These are phyloP conservation scores for Coniella vitis DNA, from an alignment of 2,329 filamentous ascomycete genomes.

Conservation along the genomic window DNA sequence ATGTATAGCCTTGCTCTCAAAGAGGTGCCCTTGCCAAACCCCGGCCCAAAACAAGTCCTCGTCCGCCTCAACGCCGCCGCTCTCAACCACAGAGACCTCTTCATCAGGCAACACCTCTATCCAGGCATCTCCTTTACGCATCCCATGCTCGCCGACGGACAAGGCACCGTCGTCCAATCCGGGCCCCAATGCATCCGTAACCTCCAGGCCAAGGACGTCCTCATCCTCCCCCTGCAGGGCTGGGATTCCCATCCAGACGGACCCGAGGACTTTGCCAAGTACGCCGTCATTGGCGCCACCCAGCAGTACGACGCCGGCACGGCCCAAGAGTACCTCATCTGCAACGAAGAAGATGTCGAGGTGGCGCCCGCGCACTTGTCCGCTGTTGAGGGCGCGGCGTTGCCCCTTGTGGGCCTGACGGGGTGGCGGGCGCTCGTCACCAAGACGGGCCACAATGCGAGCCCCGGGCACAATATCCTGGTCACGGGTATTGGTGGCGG, in stretches of 20 bases:
- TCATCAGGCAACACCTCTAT: constrained; percentile 88
- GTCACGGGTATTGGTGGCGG: constrained; percentile 91
- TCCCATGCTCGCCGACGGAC: constrained; percentile 78
- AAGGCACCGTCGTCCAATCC: constrained; percentile 61
- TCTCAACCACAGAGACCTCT: constrained; percentile 92
- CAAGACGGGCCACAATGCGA: constrained; percentile 59
- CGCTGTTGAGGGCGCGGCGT: constrained; percentile 68
- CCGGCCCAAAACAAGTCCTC: constrained; percentile 62
- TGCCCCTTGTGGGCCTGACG: constrained; percentile 81
- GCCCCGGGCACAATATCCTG: constrained; percentile 65
- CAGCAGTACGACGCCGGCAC: constrained; percentile 60
- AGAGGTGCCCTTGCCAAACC: constrained; percentile 54
- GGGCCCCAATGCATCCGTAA: constrained; percentile 36
- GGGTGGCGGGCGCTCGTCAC: constrained; percentile 80
- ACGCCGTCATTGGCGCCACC: constrained; percentile 64
- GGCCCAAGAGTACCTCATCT: constrained; percentile 62
- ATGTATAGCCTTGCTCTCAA: constrained; percentile 57
- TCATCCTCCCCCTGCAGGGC: constrained; percentile 71
- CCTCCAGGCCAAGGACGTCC: constrained; percentile 33
- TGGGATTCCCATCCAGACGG: constrained; percentile 68
- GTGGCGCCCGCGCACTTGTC: constrained; percentile 65
- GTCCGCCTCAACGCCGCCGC: constrained; percentile 72
- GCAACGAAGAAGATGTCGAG: constrained; percentile 69
- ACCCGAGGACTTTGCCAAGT: constrained; percentile 57
- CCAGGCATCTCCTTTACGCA: constrained; percentile 73